Base-by-base conservation (phyloP, 1,284 basidiomycete genomes). In the Leccinum angustisporum region DNA sequence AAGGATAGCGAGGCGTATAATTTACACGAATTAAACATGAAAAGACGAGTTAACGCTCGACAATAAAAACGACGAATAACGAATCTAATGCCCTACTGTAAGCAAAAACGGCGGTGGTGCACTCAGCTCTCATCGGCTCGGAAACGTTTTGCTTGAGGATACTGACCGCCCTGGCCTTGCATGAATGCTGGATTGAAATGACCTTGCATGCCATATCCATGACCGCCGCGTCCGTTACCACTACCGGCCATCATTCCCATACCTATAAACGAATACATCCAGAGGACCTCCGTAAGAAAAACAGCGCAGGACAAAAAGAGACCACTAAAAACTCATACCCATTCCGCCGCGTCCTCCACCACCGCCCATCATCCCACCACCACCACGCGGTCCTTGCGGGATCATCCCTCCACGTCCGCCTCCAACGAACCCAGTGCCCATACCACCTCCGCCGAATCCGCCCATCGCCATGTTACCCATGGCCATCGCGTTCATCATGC, bases 181-280 rank as follows among this genome's bases (percentile, higher is more conserved):
- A 88, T 86, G 72, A 90, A 90, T 38, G 86, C 86, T 10, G 87
- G 87, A 72, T 90, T 90, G 77, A 87, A 85, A 75, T 90, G 86
- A 16, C 86, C 86, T 67, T 82, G 78, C 65, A 78, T 78, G 63
- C 76, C 77, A 70, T 83, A 82, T 56, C 82, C 80, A 61, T 80
- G 80, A 62, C 81, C 81, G 59, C 84, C 76, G 53, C 71, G 59
- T 52, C 63, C 61, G 48, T 11, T 46, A 46, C 57, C 70, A 52
- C 76, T 75, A 63, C 68, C 72, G 65, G 77, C 72, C 75, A 82
- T 79, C 79, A 83, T 81, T 70, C 82, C 82, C 81, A 83, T 80
- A 69, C 81, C 81, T 75, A 69, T 72, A 48, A 73, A 58, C 62
- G 65, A 60, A 70, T 74, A 71, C 74, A 71, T 72, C 65, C 70